Evolutionary conservation across 225 moss, liverwort and hornwort genomes (phyloP), one percentile per base, ranked within the genome.

Genomic region (Bryoerythrophyllum caledonicum): DNA sequence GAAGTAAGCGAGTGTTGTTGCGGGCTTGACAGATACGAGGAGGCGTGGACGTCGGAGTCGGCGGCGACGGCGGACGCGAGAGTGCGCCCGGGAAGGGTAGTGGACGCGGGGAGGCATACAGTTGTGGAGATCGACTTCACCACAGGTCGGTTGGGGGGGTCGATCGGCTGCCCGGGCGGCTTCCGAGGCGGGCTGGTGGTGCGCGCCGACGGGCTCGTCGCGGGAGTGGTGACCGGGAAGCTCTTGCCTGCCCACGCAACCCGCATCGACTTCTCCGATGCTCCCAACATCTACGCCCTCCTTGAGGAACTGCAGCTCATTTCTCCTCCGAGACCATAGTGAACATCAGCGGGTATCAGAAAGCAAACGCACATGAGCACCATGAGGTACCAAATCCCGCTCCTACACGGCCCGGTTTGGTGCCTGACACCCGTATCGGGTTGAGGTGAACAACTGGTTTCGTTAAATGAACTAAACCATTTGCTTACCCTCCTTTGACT

Each of bases 111-210:
- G 41, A 78, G 78, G 51, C 64, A 65, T 2, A 52, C 69, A 38
- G 54, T 71, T 37, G 78, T 82, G 6, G 66, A 79, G 56, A 75
- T 75, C 15, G 77, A 82, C 57, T 82, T 82, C 41, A 69, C 63
- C 2, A 54, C 59, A 0, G 82, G 82, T 2, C 77, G 27, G 21
- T 46, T 82, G 38, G 82, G 82, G 0, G 82, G 82, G 13, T 78
- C 77, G 4, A 63, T 82, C 9, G 12, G 23, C 10, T 62, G 35
- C 40, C 77, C 82, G 3, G 56, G 28, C 2, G 77, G 69, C 46
- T 82, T 82, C 68, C 55, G 63, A 17, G 82, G 82, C 12, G 82
- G 73, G 32, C 21, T 82, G 73, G 68, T 82, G 43, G 82, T 63
- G 46, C 77, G 77, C 57, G 73, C 82, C 24, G 82, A 82, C 58